Evolutionary conservation across 2,329 filamentous ascomycete genomes (phyloP).

Genomic region (Colletotrichum eremochloae): DNA sequence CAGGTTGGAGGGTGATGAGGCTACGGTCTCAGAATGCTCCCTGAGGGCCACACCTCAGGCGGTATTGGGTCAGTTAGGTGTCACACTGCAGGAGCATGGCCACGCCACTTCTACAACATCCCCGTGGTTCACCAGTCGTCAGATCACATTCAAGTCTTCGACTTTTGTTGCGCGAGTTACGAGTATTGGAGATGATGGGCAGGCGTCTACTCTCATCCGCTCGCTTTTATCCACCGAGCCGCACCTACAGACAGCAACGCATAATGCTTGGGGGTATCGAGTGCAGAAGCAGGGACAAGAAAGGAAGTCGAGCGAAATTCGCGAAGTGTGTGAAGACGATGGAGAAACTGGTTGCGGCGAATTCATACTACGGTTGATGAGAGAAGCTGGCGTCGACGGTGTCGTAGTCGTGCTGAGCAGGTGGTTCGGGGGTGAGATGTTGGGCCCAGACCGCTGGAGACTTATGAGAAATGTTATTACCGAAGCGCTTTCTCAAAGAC

Average conservation of each 20-base stretch:
- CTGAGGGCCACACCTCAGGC: constrained; percentile 17
- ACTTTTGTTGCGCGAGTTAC: constrained; percentile 70
- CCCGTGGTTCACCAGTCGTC: constrained; percentile 66
- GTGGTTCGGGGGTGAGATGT: constrained; percentile 73
- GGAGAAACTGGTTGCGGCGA: constrained; percentile 72
- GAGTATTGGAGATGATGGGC: constrained; percentile 53
- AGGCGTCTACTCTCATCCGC: constrained; percentile 60
- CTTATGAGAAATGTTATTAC: constrained; percentile 71
- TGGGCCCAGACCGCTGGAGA: constrained; percentile 73
- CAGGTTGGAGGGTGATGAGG: constrained; percentile 63
- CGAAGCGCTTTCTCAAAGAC: constrained; percentile 66
- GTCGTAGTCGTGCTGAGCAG: constrained; percentile 70
- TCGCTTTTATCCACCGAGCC: constrained; percentile 63
- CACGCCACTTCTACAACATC: constrained; percentile 32
- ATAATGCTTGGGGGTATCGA: constrained; percentile 71
- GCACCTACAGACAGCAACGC: constrained; percentile 65
- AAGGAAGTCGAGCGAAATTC: constrained; percentile 45
- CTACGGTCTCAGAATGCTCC: not conserved
- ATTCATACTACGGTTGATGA: constrained; percentile 67
- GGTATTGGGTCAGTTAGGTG: constrained; percentile 34
- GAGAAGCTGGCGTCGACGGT: constrained; percentile 63
- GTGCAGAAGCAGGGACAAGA: constrained; percentile 34
- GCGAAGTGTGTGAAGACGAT: constrained; percentile 70
- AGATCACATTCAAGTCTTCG: constrained; percentile 65
- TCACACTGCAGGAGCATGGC: constrained; percentile 40